These are phyloP conservation scores for Brassica cretica DNA, from an alignment of 345 rosid species.

Conservation along the genomic window DNA sequence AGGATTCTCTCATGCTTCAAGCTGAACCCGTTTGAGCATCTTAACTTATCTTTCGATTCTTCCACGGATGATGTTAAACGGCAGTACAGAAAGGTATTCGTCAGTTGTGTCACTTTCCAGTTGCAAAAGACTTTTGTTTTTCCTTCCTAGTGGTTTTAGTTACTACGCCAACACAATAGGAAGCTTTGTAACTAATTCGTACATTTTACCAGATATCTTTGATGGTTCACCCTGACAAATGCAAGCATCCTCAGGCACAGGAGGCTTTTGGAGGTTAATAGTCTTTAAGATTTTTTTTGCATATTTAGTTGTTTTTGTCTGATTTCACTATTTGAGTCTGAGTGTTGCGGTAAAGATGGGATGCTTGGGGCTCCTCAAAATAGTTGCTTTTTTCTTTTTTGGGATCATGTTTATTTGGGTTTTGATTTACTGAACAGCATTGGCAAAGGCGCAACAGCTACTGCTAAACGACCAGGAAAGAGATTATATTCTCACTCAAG, in stretches of 20 bases:
- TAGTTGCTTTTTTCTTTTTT: neutral
- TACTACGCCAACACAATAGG: neutral
- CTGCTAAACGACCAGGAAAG: slow-evolving; percentile 84
- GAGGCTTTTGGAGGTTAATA: slow-evolving; percentile 89
- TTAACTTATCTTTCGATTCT: slow-evolving; percentile 72
- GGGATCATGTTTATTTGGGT: slow-evolving; percentile 8
- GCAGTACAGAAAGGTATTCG: slow-evolving; percentile 88
- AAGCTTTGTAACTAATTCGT: slow-evolving; percentile 7
- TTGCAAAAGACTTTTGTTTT: neutral
- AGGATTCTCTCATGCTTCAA: slow-evolving; percentile 99
- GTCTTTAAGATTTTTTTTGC: neutral
- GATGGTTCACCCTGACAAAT: slow-evolving; percentile 97
- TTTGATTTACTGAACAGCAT: slow-evolving; percentile 56
- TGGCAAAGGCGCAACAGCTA: slow-evolving; percentile 93
- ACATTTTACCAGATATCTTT: slow-evolving; percentile 61
- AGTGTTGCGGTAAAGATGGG: neutral
- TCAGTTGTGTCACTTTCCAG: neutral
- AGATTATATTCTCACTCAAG: slow-evolving; percentile 83
- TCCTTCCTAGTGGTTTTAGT: neutral
- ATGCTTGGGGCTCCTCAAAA: neutral
- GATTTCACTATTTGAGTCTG: neutral
- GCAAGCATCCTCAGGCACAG: slow-evolving; percentile 97
- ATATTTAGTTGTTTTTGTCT: neutral
- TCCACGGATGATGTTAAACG: slow-evolving; percentile 72
- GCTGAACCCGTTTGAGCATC: slow-evolving; percentile 88